Evolutionary conservation across 139 green algal species (phyloP), one percentile per base, ranked within the genome.

Genomic region (Chlamydomonas sp.): DNA sequence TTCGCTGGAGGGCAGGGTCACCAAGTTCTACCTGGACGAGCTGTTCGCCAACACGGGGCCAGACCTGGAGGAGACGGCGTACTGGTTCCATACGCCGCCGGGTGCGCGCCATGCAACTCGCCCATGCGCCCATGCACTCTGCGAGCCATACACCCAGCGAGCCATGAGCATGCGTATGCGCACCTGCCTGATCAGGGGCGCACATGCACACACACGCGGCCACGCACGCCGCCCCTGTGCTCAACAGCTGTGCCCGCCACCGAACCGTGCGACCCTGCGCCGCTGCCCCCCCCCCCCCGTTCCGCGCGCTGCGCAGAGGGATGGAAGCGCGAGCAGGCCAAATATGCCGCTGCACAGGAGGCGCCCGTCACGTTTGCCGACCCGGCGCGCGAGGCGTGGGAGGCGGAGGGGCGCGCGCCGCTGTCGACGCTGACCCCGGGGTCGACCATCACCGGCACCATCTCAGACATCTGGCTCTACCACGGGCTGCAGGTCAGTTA

Each of bases 401-500:
- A 39, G 13, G 36, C 35, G 3, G 47, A 64, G n/a, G 65, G 59
- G 1, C 47, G 75, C 20, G 48, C 58, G 3, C 34, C 59, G 1
- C 35, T 78, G 34, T 36, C 58, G 1, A 30, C 73, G 13, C 48
- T 80, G n/a, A 50, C 74, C 26, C 70, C 78, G 63, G 78, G 78
- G 5, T 8, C 8, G 0, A 63, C 67, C 35, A 35, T 75, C 10
- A 38, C 39, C 35, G 78, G 78, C 20, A 13, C 60, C 4, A 68
- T 83, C 39, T 76, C 73, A 0, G 73, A 80, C 61, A 48, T 74
- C 22, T 80, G 73, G 78, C 78, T 83, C n/a, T 78, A 83, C 67
- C 78, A 83, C 63, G 78, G 78, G 2, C 48, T 71, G 13, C 73
- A 83, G 71, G n/a, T n/a, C n/a, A n/a, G n/a, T n/a, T n/a, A n/a